A percentile compares a stretch with the other conserved stretches of the same genome.
phyloP scores from a whole-genome alignment of 1,284 basidiomycete species.

The Crucibulum parvulum region DNA sequence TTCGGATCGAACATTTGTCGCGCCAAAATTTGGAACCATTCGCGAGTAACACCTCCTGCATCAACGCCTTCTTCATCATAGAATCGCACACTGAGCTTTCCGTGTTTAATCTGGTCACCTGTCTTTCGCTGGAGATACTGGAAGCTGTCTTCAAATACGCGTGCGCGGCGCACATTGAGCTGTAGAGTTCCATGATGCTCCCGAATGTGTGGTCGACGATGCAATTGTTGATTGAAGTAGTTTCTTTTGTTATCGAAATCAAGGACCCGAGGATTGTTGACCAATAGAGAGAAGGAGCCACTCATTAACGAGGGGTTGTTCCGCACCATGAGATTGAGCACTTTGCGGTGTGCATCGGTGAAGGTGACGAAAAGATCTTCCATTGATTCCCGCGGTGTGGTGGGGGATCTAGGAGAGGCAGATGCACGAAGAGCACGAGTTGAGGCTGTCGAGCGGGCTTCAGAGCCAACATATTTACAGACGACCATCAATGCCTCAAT shows the following conservation, averaged over 20 bases:
- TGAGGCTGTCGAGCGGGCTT: constrained; percentile 47
- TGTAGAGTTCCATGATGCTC: constrained; percentile 89
- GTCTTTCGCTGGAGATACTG: constrained; percentile 88
- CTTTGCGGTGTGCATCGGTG: constrained; percentile 94
- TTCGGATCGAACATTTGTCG: constrained; percentile 99
- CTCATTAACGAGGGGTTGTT: constrained; percentile 99
- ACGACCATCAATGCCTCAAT: constrained; percentile 99
- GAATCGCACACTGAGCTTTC: constrained; percentile 97
- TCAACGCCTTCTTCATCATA: constrained; percentile 99
- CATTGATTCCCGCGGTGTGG: constrained; percentile 73
- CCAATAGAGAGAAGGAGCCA: constrained; percentile 95
- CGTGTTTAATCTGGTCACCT: constrained; percentile 97
- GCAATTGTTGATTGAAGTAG: constrained; percentile 97
- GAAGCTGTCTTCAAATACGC: constrained; percentile 98
- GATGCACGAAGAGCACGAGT: constrained; percentile 61
- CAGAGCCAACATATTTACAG: constrained; percentile 89
- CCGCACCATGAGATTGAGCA: constrained; percentile 97
- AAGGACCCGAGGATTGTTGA: constrained; percentile 95
- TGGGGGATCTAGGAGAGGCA: constrained; percentile 71
- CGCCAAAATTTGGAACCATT: constrained; percentile 99
- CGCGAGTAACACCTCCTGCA: constrained; percentile 96
- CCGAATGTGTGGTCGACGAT: constrained; percentile 81
- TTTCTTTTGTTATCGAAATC: constrained; percentile 99
- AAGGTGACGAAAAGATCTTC: constrained; percentile 93
- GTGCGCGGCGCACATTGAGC: constrained; percentile 90